These are phyloP conservation scores for Saccharomyces hybrid DNA, from an alignment of 1,139 yeast genomes.

Conservation along the genomic window DNA sequence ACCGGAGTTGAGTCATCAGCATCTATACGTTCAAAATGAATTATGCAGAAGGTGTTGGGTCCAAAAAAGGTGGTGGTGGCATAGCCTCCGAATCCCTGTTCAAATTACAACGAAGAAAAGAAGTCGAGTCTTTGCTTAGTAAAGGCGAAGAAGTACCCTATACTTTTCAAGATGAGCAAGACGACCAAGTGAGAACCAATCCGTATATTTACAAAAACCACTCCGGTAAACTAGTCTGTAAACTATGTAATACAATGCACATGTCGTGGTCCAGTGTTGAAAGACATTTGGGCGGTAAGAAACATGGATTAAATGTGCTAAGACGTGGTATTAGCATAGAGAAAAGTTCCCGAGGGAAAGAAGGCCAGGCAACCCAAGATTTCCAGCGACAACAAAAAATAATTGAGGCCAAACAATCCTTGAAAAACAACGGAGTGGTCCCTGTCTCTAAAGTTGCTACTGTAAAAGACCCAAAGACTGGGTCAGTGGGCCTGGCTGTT, in stretches of 20 bases:
- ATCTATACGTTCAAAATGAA: slow-evolving; percentile 31
- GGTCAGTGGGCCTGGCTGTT: slow-evolving; percentile 45
- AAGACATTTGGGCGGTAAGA: slow-evolving; percentile 52
- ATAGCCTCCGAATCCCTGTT: slow-evolving; percentile 54
- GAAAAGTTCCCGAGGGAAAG: slow-evolving; percentile 29
- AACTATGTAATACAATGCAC: slow-evolving; percentile 54
- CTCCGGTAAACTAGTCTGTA: slow-evolving; percentile 55
- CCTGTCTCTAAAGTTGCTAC: slow-evolving; percentile 26
- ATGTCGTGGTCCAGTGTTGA: slow-evolving; percentile 56
- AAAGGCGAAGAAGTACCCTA: slow-evolving; percentile 36
- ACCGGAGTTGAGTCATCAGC: not conserved
- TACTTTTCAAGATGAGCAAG: slow-evolving; percentile 43
- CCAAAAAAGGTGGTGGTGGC: slow-evolving; percentile 50
- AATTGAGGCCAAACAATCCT: slow-evolving; percentile 19
- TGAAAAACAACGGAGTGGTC: slow-evolving; percentile 21
- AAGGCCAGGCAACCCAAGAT: slow-evolving; percentile 28
- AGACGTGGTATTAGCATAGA: slow-evolving; percentile 32
- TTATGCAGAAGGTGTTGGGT: slow-evolving; percentile 42
- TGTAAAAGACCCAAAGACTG: slow-evolving; percentile 35
- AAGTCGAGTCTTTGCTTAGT: slow-evolving; percentile 47
- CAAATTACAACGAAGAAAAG: slow-evolving; percentile 47
- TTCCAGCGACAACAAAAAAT: slow-evolving; percentile 14
- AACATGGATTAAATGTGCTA: slow-evolving; percentile 52
- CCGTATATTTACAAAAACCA: slow-evolving; percentile 62
- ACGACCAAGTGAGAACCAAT: slow-evolving; percentile 34